Evolutionary conservation across 768 basidiomycete genomes (phyloP).

Genomic region (Chalciporus piperatus): DNA sequence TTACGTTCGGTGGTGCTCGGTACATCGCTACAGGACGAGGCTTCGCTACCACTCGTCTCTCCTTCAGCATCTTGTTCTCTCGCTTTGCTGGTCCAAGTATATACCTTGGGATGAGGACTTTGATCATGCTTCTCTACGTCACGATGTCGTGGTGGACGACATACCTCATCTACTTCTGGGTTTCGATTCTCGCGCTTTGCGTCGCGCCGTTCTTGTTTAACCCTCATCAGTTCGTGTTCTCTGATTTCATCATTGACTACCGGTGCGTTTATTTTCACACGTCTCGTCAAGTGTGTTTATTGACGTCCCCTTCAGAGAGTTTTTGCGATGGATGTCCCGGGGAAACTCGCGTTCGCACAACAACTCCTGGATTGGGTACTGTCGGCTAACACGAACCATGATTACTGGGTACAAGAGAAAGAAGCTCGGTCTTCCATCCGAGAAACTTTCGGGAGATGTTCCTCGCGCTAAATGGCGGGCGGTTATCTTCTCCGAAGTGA

Average conservation of each 20-base stretch:
- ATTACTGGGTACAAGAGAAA: constrained; percentile 99
- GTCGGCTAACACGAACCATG: constrained; percentile 94
- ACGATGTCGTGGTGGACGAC: constrained; percentile 90
- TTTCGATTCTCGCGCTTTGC: constrained; percentile 89
- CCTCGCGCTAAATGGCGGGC: constrained; percentile 93
- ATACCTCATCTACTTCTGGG: constrained; percentile 96
- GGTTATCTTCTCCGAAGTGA: constrained; percentile 81
- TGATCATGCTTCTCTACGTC: constrained; percentile 91
- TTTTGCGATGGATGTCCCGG: constrained; percentile 97
- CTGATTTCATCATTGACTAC: constrained; percentile 97
- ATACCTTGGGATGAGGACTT: constrained; percentile 92
- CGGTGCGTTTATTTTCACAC: constrained; percentile 44
- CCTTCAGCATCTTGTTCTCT: constrained; percentile 94
- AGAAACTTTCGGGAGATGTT: constrained; percentile 93
- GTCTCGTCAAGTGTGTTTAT: neutral
- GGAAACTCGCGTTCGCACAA: constrained; percentile 96
- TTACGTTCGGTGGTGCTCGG: constrained; percentile 96
- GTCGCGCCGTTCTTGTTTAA: constrained; percentile 98
- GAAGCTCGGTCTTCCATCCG: constrained; percentile 92
- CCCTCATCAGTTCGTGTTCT: constrained; percentile 98
- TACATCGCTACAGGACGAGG: constrained; percentile 99
- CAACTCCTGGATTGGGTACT: constrained; percentile 99
- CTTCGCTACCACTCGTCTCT: constrained; percentile 93
- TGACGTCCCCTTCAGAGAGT: constrained; percentile 60
- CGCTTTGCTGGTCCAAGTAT: constrained; percentile 98